A percentile compares a stretch with the other conserved stretches of the same genome.
Conservation (phyloP, 2,329 filamentous ascomycete species). For the Ceratocystis cacaofunesta region DNA sequence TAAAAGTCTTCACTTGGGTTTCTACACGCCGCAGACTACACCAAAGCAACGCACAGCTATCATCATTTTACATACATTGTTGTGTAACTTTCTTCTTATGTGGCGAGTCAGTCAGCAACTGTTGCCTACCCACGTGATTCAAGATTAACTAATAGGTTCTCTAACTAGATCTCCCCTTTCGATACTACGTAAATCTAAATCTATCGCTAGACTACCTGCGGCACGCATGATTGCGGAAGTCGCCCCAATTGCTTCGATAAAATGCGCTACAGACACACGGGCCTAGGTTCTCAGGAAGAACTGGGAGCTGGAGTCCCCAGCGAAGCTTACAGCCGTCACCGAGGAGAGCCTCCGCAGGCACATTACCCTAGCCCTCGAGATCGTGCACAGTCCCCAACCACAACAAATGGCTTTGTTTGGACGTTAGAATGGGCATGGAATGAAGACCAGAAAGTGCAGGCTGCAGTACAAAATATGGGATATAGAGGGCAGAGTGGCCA, state of each 20-base stretch:
- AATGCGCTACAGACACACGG: not conserved
- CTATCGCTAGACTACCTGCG: not conserved
- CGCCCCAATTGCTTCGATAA: not conserved
- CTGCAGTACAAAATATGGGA: not conserved
- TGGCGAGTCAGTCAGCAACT: not conserved
- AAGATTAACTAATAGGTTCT: not conserved
- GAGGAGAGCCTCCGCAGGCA: not conserved
- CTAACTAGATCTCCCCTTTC: not conserved
- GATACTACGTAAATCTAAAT: not conserved
- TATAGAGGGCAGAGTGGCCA: not conserved
- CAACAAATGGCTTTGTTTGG: not conserved
- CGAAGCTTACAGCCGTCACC: not conserved
- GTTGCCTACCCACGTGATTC: not conserved
- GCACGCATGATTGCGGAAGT: not conserved
- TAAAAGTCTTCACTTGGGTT: no score
- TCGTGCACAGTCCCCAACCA: not conserved
- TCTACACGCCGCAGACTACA: no score
- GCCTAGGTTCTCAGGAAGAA: not conserved
- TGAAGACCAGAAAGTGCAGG: not conserved
- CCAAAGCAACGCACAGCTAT: not conserved
- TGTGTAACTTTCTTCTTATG: not conserved
- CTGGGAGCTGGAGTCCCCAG: not conserved
- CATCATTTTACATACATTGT: not conserved
- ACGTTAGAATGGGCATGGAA: constrained; percentile 1
- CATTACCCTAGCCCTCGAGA: not conserved